Evolutionary conservation across 139 green algal species (phyloP), one percentile per base, ranked within the genome.

Genomic region (Coccomyxa sp.): DNA sequence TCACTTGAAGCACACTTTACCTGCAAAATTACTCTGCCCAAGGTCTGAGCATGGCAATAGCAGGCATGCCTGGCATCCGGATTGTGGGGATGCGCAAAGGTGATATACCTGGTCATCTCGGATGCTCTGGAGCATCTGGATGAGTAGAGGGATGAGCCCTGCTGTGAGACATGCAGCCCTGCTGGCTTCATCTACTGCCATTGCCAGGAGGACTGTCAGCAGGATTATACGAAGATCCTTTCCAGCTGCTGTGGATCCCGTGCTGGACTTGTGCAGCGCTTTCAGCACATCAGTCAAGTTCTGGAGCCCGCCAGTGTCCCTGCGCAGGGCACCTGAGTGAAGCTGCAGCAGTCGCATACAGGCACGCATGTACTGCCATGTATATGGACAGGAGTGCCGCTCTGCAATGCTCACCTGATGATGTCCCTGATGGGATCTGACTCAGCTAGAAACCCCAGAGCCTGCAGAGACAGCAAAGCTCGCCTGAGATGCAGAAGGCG

Each of bases 91-190:
- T n/a, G n/a, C n/a, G n/a, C n/a, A n/a, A n/a, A n/a, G n/a, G n/a
- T n/a, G n/a, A n/a, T n/a, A n/a, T n/a, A 77, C 70, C 70, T 58
- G 35, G 31, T 73, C 35, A 8, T 69, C 70, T 38, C 55, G 29
- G 10, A 9, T 38, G 34, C 64, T 39, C 27, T 79, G 71, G 37
- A 83, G 74, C 50, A 82, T 71, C 58, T 79, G 73, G 39, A 79
- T 70, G 39, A 79, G 22, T n/a, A 71, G 33, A 33, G 79, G 68
- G 27, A 83, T 64, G 33, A 55, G 73, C 14, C 58, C 55, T 9
- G 73, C 64, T 35, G 68, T 34, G n/a, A 76, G 73, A 24, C 75
- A 33, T 0, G 39, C 73, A 29, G 76, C 70, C 68, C 79, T 55
- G 37, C 73, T 74, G 16, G 9, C 33, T 24, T 79, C 58, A 31